Conservation (phyloP, 306 rosid species). For the Arachis stenosperma region DNA sequence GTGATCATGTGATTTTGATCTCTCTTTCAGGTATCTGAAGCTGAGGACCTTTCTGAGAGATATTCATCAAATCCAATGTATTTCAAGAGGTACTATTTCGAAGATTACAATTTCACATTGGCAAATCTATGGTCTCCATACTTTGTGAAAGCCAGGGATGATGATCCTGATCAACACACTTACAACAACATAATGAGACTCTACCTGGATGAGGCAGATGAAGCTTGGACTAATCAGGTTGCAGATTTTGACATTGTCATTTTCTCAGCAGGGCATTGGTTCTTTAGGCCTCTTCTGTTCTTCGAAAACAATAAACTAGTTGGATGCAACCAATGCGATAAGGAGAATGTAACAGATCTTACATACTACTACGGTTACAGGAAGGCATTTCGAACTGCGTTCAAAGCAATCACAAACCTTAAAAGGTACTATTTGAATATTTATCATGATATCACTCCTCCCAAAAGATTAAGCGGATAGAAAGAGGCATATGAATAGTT, state of each 20-base stretch:
- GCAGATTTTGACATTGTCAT: slow-evolving; percentile 68
- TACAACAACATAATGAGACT: slow-evolving; percentile 59
- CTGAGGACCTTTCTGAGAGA: slow-evolving; percentile 57
- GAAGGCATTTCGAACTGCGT: slow-evolving; percentile 69
- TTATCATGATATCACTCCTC: no score
- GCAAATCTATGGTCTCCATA: slow-evolving; percentile 80
- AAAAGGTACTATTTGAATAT: slow-evolving; percentile 40
- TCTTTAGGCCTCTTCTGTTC: slow-evolving; percentile 63
- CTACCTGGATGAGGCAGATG: slow-evolving; percentile 67
- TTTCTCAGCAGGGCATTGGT: slow-evolving; percentile 93
- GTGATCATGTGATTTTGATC: not conserved
- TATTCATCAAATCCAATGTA: slow-evolving; percentile 39
- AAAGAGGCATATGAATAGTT: no score
- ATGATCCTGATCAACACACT: slow-evolving; percentile 52
- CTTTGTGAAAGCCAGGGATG: slow-evolving; percentile 58
- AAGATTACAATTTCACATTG: slow-evolving; percentile 72
- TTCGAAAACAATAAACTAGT: slow-evolving; percentile 56
- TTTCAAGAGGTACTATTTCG: slow-evolving; percentile 58
- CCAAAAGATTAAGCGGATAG: no score
- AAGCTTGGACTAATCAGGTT: slow-evolving; percentile 60
- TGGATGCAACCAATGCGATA: slow-evolving; percentile 68
- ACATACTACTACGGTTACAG: slow-evolving; percentile 53
- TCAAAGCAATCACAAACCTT: slow-evolving; percentile 47
- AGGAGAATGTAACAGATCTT: slow-evolving; percentile 48
- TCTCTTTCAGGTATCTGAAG: slow-evolving; percentile 62